Percentiles rank a stretch among this genome's conserved stretches.
Evolutionary conservation across 2,329 filamentous ascomycete species (phyloP).

Genomic region (Aureobasidium melanogenum): DNA sequence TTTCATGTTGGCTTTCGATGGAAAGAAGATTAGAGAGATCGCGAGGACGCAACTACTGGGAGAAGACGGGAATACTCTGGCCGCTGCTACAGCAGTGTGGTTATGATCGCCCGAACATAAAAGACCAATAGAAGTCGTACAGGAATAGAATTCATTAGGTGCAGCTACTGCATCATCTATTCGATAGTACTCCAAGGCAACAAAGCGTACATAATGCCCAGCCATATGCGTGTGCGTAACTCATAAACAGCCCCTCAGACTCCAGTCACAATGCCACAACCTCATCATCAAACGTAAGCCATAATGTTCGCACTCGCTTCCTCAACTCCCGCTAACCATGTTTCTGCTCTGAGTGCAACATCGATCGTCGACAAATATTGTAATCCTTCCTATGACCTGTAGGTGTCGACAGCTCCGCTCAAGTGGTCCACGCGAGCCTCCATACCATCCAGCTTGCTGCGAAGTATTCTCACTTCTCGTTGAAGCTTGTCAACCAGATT

Average conservation of each 20-base stretch:
- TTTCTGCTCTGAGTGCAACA: too few species aligned
- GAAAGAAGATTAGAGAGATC: constrained; percentile 22
- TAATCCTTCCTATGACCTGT: not conserved
- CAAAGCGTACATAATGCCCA: not conserved
- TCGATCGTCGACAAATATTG: too few species aligned
- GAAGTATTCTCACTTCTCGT: constrained; percentile 1
- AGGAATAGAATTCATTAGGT: not conserved
- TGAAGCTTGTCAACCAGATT: not conserved
- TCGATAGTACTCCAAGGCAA: not conserved
- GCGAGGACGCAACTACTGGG: constrained; percentile 23
- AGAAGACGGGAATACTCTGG: constrained; percentile 22
- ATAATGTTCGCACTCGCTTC: not conserved
- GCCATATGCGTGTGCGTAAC: not conserved
- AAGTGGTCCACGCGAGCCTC: not conserved
- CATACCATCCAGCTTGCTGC: constrained; percentile 3
- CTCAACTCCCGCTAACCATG: not conserved
- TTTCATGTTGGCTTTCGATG: constrained; percentile 26
- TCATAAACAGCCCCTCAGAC: not conserved
- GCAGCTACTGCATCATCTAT: not conserved
- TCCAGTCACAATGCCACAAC: not conserved
- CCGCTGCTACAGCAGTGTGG: constrained; percentile 28
- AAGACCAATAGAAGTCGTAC: not conserved
- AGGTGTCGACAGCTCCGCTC: constrained; percentile 7
- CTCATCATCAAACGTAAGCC: not conserved
- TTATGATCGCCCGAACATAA: constrained; percentile 3